Evolutionary conservation across 306 rosid species (phyloP).

Genomic region (Pterocarpus macrocarpus): DNA sequence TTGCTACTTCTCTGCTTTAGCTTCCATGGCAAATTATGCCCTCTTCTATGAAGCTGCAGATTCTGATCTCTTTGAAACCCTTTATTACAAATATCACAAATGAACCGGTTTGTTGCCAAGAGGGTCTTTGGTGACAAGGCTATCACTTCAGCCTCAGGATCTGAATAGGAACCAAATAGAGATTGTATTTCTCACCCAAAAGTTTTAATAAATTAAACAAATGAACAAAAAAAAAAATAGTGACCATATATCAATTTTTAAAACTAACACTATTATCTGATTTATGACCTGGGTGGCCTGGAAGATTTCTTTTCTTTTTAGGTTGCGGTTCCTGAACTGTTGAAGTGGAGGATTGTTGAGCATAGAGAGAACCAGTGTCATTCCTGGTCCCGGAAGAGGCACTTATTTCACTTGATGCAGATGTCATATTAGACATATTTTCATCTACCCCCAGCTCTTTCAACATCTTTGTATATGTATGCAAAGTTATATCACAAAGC

Average conservation of each 20-base stretch:
- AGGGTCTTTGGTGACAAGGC: neutral
- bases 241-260: too few species aligned
- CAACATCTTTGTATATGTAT: too few species aligned
- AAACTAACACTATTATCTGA: neutral
- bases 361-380: too few species aligned
- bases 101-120: neutral
- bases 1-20: neutral
- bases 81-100: neutral
- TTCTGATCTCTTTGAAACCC: neutral
- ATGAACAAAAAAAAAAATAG: neutral
- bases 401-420: neutral
- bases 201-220: too few species aligned
- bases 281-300: neutral
- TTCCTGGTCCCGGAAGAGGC: neutral
- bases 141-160: neutral
- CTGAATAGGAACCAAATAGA: neutral
- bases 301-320: neutral
- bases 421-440: neutral
- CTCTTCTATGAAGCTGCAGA: neutral
- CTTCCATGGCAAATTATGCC: neutral
- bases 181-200: too few species aligned
- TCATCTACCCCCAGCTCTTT: too few species aligned
- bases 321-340: too few species aligned
- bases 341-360: too few species aligned
- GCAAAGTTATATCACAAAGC: too few species aligned